Percentiles rank a stretch among this genome's conserved stretches.
Conservation (phyloP, 495 filamentous ascomycete genomes). For the Thermothielavioides terrestris region DNA sequence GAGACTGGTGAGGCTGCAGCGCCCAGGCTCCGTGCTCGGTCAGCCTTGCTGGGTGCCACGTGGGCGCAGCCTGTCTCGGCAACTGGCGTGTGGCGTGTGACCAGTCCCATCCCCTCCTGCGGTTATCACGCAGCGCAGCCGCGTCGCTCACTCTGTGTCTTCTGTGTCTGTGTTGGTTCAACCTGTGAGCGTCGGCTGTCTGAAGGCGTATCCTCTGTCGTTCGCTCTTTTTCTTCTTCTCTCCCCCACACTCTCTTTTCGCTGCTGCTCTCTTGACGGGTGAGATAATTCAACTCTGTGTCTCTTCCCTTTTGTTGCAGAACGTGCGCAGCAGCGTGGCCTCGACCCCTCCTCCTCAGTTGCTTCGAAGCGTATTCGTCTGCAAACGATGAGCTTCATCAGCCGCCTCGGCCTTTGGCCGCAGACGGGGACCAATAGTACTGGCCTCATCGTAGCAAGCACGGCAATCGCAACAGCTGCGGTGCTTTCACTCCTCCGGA, state of each 20-base stretch:
- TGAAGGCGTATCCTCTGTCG: no score
- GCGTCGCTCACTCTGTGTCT: neutral
- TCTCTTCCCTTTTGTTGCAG: no score
- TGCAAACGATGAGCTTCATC: constrained; percentile 5
- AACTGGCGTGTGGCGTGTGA: neutral
- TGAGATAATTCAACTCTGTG: no score
- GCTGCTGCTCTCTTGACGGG: no score
- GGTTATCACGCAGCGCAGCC: neutral
- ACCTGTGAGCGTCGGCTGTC: no score
- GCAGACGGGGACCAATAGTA: neutral
- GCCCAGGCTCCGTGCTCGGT: neutral
- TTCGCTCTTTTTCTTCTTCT: no score
- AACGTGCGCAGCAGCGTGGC: no score
- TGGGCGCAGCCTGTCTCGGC: neutral
- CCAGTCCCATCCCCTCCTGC: no score
- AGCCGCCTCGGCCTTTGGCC: neutral
- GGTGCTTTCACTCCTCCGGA: constrained; percentile 23
- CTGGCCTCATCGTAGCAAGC: constrained; percentile 9
- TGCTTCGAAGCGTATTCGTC: no score
- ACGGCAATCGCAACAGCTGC: constrained; percentile 28
- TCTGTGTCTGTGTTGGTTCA: neutral
- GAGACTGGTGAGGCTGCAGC: no score
- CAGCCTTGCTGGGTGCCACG: neutral
- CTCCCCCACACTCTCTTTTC: no score
- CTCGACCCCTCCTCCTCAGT: no score